Evolutionary conservation across 345 rosid genomes (phyloP), one percentile per base, ranked within the genome.

Genomic region (Lepidium sativum): DNA sequence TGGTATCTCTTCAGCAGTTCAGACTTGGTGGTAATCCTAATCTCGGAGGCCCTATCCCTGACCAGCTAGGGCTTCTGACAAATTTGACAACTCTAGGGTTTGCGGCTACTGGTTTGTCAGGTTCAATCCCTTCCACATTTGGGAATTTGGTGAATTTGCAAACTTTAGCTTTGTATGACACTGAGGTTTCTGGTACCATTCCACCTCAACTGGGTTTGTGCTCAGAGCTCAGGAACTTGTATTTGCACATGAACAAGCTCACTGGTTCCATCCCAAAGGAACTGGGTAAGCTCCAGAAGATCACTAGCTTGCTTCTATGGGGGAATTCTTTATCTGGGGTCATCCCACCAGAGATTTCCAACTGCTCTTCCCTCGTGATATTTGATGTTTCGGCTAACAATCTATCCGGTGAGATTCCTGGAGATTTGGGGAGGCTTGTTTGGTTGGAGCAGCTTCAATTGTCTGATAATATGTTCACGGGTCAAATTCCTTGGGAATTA

Each of bases 241-340:
- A 89, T 78, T 71, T 92, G 80, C 92, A 92, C 78, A 84, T 87
- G 95, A 92, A 89, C 67, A 92, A 89, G 82, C 96, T 89, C 62
- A 83, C 86, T n/a, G 98, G 97, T 17, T 67, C 87, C 7, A 83
- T 92, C 41, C 96, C 97, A 45, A 71, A 82, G 61, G 82, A 83
- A 54, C 57, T 92, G 51, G 98, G 98, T 43, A 84, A 78, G 83
- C 78, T 92, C 63, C 88, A 86, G 65, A 86, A 89, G 79, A 86
- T 92, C 55, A 89, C 97, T 47, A 89, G 95, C 83, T 80, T 92
- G 81, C 94, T 86, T 65, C 55, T 92, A 29, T 92, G 98, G 98
- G 95, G 96, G 2, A 89, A 92, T 57, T 77, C 82, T n/a, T 75
- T 92, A 31, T 65, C 97, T 47, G 97, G 96, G 2, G 34, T 79